phyloP scores from a whole-genome alignment of 805 yeast species.

The Aciculoconidium aculeatum region DNA sequence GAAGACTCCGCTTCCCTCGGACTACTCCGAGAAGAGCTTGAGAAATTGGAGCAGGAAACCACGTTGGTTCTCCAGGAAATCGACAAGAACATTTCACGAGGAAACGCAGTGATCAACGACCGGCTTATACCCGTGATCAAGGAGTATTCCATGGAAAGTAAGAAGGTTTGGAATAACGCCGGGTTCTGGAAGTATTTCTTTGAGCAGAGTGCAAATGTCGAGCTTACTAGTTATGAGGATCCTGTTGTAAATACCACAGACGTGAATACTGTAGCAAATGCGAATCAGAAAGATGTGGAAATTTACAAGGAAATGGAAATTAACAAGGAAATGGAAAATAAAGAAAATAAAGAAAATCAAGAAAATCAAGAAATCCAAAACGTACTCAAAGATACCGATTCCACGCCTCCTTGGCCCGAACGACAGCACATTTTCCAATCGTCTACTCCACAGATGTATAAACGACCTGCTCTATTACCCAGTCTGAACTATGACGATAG shows the following conservation, averaged over 20 bases:
- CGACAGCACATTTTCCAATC: slow-evolving; percentile 21
- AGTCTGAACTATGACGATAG: slow-evolving; percentile 2
- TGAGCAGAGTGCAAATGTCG: slow-evolving; percentile 68
- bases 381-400: slow-evolving; percentile 18
- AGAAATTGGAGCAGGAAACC: slow-evolving; percentile 72
- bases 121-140: slow-evolving; percentile 63
- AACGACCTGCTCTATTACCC: slow-evolving; percentile 10
- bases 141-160: slow-evolving; percentile 52
- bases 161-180: slow-evolving; percentile 58
- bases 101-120: slow-evolving; percentile 64
- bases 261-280: slow-evolving; percentile 16
- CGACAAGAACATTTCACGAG: slow-evolving; percentile 63
- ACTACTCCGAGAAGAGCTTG: slow-evolving; percentile 40
- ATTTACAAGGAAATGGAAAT: slow-evolving; percentile 8
- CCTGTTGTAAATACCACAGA: slow-evolving; percentile 18
- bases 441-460: slow-evolving; percentile 23
- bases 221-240: slow-evolving; percentile 49
- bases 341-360: slow-evolving; percentile 3
- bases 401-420: slow-evolving; percentile 31
- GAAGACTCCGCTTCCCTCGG: slow-evolving; percentile 12
- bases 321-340: slow-evolving; percentile 6
- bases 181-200: slow-evolving; percentile 75
- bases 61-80: slow-evolving; percentile 73
- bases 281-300: no score
- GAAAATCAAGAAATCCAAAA: slow-evolving; percentile 3